A percentile compares a stretch with the other conserved stretches of the same genome.
These are phyloP conservation scores for Juglanconis oblonga DNA, from an alignment of 2,329 filamentous ascomycete species.

Conservation along the genomic window DNA sequence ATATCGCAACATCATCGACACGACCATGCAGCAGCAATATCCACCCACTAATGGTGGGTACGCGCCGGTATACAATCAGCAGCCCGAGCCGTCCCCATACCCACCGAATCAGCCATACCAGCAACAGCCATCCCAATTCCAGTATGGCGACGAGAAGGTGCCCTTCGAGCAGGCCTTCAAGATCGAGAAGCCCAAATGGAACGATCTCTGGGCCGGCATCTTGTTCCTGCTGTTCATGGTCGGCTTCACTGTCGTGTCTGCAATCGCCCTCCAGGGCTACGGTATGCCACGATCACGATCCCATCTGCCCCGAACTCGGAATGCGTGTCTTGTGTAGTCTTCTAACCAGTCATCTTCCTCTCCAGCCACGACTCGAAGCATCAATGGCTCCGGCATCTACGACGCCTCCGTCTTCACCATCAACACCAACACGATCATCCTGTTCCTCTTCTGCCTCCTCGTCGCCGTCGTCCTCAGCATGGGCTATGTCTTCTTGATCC, in stretches of 20 bases:
- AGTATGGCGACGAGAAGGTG: constrained; percentile 39
- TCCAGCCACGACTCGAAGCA: constrained; percentile 48
- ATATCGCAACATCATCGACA: neutral
- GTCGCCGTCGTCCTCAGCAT: constrained; percentile 74
- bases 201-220: constrained; percentile 86
- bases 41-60: neutral
- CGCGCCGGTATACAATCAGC: neutral
- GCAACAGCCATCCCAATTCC: constrained; percentile 10
- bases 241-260: constrained; percentile 76
- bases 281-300: constrained; percentile 31
- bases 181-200: constrained; percentile 79
- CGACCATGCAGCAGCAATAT: neutral
- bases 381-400: constrained; percentile 73
- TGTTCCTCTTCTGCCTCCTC: constrained; percentile 76
- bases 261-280: constrained; percentile 73
- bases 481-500: constrained; percentile 71
- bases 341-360: neutral
- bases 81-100: neutral
- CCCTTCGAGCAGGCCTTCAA: constrained; percentile 80
- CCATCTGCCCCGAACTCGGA: neutral
- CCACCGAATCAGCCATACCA: constrained; percentile 3
- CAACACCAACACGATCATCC: constrained; percentile 78
- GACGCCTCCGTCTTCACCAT: constrained; percentile 59
- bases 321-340: neutral
- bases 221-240: constrained; percentile 39